Percentiles rank a stretch among this genome's conserved stretches.
Conservation (phyloP, 805 yeast genomes). For the Candida arabinofermentans region DNA sequence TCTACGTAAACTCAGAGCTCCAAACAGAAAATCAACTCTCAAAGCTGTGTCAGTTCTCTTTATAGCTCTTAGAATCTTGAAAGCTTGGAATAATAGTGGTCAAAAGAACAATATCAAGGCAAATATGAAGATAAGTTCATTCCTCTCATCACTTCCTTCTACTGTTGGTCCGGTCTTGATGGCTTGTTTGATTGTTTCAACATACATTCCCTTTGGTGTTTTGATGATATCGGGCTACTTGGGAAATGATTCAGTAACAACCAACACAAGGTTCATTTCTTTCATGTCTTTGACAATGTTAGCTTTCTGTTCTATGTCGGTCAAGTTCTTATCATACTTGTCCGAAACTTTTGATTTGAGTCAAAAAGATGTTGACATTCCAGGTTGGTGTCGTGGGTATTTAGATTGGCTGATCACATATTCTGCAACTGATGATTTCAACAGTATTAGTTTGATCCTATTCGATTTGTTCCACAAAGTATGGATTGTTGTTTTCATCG, state of each 20-base stretch:
- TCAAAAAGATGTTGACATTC: conserved; percentile 10
- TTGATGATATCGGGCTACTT: background rate
- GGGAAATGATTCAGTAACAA: background rate
- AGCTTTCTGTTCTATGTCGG: conserved; percentile 26
- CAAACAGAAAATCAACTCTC: conserved; percentile 4
- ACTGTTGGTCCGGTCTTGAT: conserved; percentile 21
- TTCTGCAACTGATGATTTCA: conserved; percentile 28
- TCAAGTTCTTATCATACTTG: conserved; percentile 26
- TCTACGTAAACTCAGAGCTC: conserved; percentile 10
- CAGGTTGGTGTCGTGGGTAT: conserved; percentile 21
- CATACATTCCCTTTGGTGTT: conserved; percentile 15
- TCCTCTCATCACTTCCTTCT: conserved; percentile 30
- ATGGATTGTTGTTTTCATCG: conserved; percentile 15
- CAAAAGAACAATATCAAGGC: conserved; percentile 64
- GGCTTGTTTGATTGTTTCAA: conserved; percentile 11
- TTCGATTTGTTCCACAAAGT: conserved; percentile 21
- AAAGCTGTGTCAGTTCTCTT: conserved; percentile 24
- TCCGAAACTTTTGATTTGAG: conserved; percentile 25
- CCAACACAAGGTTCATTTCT: conserved; percentile 25
- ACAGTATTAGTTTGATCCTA: conserved; percentile 21
- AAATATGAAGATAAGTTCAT: conserved; percentile 43
- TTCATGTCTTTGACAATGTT: conserved; percentile 46
- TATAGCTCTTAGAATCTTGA: conserved; percentile 48
- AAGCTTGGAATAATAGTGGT: conserved; percentile 89
- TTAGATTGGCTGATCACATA: conserved; percentile 29